Base-by-base conservation (phyloP, 2,329 filamentous ascomycete genomes). In the Exophiala viscosa region DNA sequence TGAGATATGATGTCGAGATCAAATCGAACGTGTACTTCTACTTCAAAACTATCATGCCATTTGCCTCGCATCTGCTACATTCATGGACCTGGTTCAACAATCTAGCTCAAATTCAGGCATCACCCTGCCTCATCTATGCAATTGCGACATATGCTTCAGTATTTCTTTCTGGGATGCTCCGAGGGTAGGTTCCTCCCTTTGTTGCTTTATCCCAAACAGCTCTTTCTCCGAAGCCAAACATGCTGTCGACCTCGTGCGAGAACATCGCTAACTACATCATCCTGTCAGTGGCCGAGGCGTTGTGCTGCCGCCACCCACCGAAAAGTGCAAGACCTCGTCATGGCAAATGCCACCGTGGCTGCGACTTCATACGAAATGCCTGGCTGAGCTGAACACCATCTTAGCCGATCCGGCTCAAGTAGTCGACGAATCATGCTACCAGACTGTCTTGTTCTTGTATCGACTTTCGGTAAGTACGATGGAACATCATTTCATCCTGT, bases 321-420 rank as follows among this genome's bases (percentile, higher is more conserved):
- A 50, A 38, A 50, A 45, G 38, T 51, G 51, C 20, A 32, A 48
- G 36, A 40, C 31, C 11, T 48, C 48, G 2, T 15, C 38, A 10
- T 59, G 54, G 54, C 23, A 23, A 10, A 57, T 57, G 7, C 57
- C 57, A 18, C 34, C 47, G 2, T 59, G 57, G 57, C 45, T 59
- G 13, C 50, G 57, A 1, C 44, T 59, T 8, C 57, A 59, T 18
- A 59, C 57, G 2, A 49, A 36, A 20, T 57, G 54, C 34, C 45
- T 59, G 2, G 40, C 44, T 11, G 50, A 57, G 41, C 48, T 59
- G 14, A 54, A 57, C 23, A 39, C 45, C 13, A 23, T 54, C 5
- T 35, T 59, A 17, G 39, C 46, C 14, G 42, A 53, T 20, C 39
- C 39, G 11, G 13, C 32, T 10, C 41, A 48, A 28, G 36, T 40